These are phyloP conservation scores for Aspergillus fumigatus DNA, from an alignment of 2,329 filamentous ascomycete genomes.

Conservation along the genomic window DNA sequence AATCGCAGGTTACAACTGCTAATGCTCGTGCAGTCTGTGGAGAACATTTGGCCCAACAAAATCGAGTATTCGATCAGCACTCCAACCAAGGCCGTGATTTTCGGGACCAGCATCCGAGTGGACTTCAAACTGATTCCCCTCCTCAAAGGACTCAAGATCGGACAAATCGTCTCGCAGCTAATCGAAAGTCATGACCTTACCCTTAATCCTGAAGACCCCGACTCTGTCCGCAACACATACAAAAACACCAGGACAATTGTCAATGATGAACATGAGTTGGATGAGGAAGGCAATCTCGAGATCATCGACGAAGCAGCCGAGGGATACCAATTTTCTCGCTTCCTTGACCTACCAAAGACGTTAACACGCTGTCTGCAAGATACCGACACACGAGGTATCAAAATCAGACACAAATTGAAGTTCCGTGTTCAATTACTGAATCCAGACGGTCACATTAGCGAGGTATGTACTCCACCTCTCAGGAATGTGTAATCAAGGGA, in stretches of 20 bases:
- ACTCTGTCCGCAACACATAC: conserved; percentile 44
- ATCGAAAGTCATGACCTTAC: conserved; percentile 72
- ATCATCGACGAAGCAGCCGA: conserved; percentile 56
- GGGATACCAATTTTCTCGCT: conserved; percentile 57
- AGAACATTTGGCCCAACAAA: conserved; percentile 98
- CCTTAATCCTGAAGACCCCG: conserved; percentile 44
- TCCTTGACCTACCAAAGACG: conserved; percentile 69
- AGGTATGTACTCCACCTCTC: conserved; percentile 50
- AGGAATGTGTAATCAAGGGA: not conserved
- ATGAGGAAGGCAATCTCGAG: conserved; percentile 57
- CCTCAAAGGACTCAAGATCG: conserved; percentile 80
- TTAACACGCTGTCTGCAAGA: conserved; percentile 84
- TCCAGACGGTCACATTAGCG: conserved; percentile 89
- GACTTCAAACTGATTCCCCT: conserved; percentile 85
- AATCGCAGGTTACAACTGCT: not conserved
- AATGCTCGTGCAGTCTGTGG: conserved; percentile 57
- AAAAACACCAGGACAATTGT: conserved; percentile 62
- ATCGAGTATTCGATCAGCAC: conserved; percentile 92
- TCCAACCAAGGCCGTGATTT: conserved; percentile 89
- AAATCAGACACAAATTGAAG: conserved; percentile 87
- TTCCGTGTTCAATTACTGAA: conserved; percentile 88
- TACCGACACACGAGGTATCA: conserved; percentile 82
- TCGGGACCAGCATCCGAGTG: conserved; percentile 78
- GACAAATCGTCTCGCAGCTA: conserved; percentile 74
- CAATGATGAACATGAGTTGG: conserved; percentile 64